Conservation (phyloP, 495 filamentous ascomycete species). For the Xylaria sp. region DNA sequence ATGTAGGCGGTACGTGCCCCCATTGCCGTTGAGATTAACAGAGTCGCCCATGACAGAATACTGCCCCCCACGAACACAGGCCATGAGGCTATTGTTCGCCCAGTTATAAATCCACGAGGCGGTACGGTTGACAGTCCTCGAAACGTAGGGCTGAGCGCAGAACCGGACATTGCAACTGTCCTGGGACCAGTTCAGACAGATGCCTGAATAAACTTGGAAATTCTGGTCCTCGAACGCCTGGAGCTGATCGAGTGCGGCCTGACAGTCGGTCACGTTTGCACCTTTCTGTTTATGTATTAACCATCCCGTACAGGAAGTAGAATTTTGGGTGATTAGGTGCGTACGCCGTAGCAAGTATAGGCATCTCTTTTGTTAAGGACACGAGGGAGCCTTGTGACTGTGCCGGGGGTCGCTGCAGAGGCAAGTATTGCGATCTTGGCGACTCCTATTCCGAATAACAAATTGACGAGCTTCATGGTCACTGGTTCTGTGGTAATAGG, state of each 20-base stretch:
- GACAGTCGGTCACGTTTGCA: constrained; percentile 34
- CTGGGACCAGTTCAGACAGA: constrained; percentile 40
- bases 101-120: constrained; percentile 38
- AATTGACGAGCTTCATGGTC: constrained; percentile 28
- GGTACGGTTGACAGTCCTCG: constrained; percentile 35
- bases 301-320: constrained; percentile 3
- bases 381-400: background rate
- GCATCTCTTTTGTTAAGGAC: constrained; percentile 39
- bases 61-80: constrained; percentile 33
- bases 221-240: constrained; percentile 30
- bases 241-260: constrained; percentile 37
- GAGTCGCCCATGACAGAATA: constrained; percentile 36
- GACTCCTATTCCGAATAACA: constrained; percentile 18
- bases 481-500: background rate
- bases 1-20: constrained; percentile 39
- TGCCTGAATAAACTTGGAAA: constrained; percentile 33
- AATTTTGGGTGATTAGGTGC: constrained; percentile 17
- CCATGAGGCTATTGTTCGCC: constrained; percentile 33
- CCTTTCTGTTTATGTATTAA: constrained; percentile 6
- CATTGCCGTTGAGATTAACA: constrained; percentile 37
- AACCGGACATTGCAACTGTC: constrained; percentile 39
- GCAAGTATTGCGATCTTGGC: too few species aligned
- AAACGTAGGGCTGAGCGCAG: constrained; percentile 39
- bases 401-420: too few species aligned
- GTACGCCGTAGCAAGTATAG: constrained; percentile 41